Percentiles rank a stretch among this genome's conserved stretches.
These are phyloP conservation scores for Xerocomus minutiporus DNA, from an alignment of 1,284 basidiomycete genomes.

Conservation along the genomic window DNA sequence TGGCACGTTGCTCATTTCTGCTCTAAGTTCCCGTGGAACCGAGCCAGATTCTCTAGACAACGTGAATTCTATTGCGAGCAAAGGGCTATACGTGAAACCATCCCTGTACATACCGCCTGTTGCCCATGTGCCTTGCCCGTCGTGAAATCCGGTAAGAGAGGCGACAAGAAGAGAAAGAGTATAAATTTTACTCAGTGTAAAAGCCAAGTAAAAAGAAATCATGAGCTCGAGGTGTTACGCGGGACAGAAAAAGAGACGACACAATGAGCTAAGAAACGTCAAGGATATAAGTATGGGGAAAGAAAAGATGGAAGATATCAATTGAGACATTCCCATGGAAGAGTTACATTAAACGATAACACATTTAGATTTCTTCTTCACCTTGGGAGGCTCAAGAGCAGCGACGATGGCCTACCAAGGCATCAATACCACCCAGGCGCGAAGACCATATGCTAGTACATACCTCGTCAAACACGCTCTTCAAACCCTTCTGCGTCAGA, in stretches of 20 bases:
- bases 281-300: constrained; percentile 37
- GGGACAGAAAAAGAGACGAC: constrained; percentile 7
- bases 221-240: constrained; percentile 15
- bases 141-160: background rate
- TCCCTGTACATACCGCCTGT: no score
- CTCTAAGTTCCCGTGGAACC: no score
- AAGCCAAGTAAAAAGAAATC: constrained; percentile 14
- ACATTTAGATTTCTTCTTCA: constrained; percentile 82
- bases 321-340: constrained; percentile 25
- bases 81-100: no score
- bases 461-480: constrained; percentile 99
- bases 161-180: constrained; percentile 3
- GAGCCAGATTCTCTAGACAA: no score
- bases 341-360: constrained; percentile 65
- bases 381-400: constrained; percentile 92
- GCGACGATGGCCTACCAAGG: constrained; percentile 87
- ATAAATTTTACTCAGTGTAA: constrained; percentile 26
- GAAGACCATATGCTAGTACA: constrained; percentile 18
- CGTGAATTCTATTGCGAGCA: no score
- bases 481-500: constrained; percentile 58
- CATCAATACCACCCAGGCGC: constrained; percentile 4
- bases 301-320: constrained; percentile 34
- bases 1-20: no score
- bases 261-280: constrained; percentile 26
- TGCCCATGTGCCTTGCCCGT: no score